A percentile compares a stretch with the other conserved stretches of the same genome.
phyloP scores from a whole-genome alignment of 345 rosid species.

The Hibiscus tridactylites region DNA sequence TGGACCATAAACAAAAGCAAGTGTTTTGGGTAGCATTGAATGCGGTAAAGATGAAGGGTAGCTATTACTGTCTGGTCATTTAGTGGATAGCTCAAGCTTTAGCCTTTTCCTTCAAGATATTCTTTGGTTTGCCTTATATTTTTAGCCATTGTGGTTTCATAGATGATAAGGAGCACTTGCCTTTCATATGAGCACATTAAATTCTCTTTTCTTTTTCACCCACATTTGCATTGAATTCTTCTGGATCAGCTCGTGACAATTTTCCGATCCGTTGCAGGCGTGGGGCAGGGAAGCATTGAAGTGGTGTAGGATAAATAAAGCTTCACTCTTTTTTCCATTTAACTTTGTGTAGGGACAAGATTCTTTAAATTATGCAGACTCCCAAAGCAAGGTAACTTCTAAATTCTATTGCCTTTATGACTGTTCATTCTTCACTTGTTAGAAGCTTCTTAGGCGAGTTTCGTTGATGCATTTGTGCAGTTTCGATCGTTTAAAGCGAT shows the following conservation, averaged over 20 bases:
- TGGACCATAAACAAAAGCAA: slow-evolving; percentile 9
- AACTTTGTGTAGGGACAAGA: slow-evolving; percentile 20
- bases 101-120: background rate
- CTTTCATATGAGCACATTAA: slow-evolving; percentile 29
- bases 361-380: slow-evolving; percentile 67
- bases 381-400: slow-evolving; percentile 71
- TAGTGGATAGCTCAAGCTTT: slow-evolving; percentile 5
- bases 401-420: slow-evolving; percentile 15
- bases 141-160: slow-evolving; percentile 25
- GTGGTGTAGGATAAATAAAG: slow-evolving; percentile 25
- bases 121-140: slow-evolving; percentile 7
- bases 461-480: background rate
- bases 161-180: slow-evolving; percentile 18
- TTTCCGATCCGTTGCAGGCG: slow-evolving; percentile 29
- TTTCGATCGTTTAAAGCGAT: slow-evolving; percentile 5
- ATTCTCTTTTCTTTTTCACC: slow-evolving; percentile 9
- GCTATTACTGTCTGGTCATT: slow-evolving; percentile 11
- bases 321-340: slow-evolving; percentile 6
- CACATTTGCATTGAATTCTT: slow-evolving; percentile 35
- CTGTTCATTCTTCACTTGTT: slow-evolving; percentile 15
- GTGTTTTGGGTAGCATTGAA: slow-evolving; percentile 14
- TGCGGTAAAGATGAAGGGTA: slow-evolving; percentile 3
- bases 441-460: slow-evolving; percentile 11
- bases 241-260: slow-evolving; percentile 11
- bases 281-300: slow-evolving; percentile 58